Conservation (phyloP, 148 eudicot species). For the Chenopodium quinoa region DNA sequence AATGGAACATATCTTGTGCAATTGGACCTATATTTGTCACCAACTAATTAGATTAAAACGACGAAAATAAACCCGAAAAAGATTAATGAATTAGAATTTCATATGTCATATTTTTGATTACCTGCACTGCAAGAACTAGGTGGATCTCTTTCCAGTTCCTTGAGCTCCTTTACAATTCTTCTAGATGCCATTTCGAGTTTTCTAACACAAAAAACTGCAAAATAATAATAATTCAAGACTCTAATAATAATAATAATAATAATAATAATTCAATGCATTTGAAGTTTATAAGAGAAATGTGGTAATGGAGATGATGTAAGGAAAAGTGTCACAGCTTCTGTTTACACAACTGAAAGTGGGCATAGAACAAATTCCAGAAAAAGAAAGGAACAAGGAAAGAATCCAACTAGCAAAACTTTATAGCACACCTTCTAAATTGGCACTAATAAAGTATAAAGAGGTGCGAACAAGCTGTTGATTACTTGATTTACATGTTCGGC, state of each 20-base stretch:
- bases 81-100: not conserved
- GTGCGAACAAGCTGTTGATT: not conserved
- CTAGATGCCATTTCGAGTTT: constrained; percentile 50
- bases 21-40: constrained; percentile 47
- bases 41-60: not conserved
- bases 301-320: constrained; percentile 5
- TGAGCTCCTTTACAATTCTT: constrained; percentile 68
- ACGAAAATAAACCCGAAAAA: not conserved
- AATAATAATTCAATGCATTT: not conserved
- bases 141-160: constrained; percentile 74
- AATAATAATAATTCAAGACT: too few species aligned
- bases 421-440: not conserved
- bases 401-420: constrained; percentile 25
- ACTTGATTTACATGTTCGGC: not conserved
- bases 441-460: not conserved
- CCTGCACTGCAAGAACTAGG: constrained; percentile 84
- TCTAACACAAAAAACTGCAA: not conserved
- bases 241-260: not conserved
- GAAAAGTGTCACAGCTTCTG: constrained; percentile 17
- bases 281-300: constrained; percentile 12
- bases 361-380: constrained; percentile 39
- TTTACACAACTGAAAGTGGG: constrained; percentile 25
- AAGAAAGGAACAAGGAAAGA: constrained; percentile 33
- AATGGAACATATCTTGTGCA: constrained; percentile 60
- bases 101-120: not conserved